Base-by-base conservation (phyloP, 805 yeast species). In the Barnettozyma salicaria region DNA sequence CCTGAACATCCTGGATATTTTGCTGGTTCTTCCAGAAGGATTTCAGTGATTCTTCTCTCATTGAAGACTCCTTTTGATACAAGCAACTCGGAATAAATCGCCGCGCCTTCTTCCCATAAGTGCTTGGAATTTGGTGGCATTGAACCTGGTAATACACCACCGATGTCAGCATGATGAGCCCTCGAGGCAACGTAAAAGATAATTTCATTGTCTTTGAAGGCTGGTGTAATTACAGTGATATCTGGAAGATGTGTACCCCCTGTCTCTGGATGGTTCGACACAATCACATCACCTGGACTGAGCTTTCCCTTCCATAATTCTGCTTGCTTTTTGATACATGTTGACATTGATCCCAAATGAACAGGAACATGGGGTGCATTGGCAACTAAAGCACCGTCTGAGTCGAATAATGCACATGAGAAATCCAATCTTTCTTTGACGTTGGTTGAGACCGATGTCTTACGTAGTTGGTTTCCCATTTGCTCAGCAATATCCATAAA, bases 131-230 rank as follows among this genome's bases (percentile, higher is more conserved):
- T 78, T 8, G 96, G 95, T 12, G 97, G 96, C 88, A 89, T 87
- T 0, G 95, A 82, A 1, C 97, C 97, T 1, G 97, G 95, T 24
- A 86, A 62, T 40, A 81, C 75, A 11, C 95, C 94, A 13, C 97
- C 97, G 53, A 90, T 89, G 59, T 89, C 97, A 6, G 96, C 89
- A 61, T 90, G 97, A 61, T 89, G 97, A 2, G 96, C 97, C 46
- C 97, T 70, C 0, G 95, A 80, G 1, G 97, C 97, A 11, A 86
- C 88, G 68, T 86, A 89, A 57, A 89, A 89, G 19, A 87, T 74
- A 24, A 86, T 70, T 36, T 65, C 58, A 17, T 63, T 67, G 19
- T 67, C 67, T n/a, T 74, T 66, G 53, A 86, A 82, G 2, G 89
- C 88, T 0, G 97, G 97, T 0, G 96, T 84, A 30, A 90, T 79